Base-by-base conservation (phyloP, 441 rosid species). In the Arabidopsis hybrid region DNA sequence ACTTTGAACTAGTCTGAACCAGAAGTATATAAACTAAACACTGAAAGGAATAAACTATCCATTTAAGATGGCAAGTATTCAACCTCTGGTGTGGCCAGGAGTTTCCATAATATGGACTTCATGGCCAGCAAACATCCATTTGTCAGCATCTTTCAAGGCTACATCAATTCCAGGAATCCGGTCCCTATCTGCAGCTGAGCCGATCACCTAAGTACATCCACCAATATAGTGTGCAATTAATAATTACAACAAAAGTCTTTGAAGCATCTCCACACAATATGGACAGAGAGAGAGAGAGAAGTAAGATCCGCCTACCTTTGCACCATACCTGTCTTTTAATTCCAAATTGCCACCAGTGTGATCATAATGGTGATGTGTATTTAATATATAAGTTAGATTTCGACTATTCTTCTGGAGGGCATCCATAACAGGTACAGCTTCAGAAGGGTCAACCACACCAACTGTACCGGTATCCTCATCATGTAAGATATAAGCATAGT, bases 81-180 rank as follows among this genome's bases (percentile, higher is more conserved):
- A 62, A 95, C 99, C 99, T 91, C 67, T 86, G 9, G 98, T 95
- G 79, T 95, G 98, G 34, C 99, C 99, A 72, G 99, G 99, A 78
- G 97, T 92, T 65, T 87, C 90, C 70, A 95, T 86, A 67, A 95
- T 88, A 65, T 79, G 85, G 67, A 85, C 95, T 85, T 92, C 98
- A 79, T 95, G 99, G 72, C 93, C 98, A 45, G 95, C 99, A 82
- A 95, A 95, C 97, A 92, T 95, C 99, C 99, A 95, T 69, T 82
- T 92, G 71, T 92, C 99, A 69, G 93, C 95, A 84, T 87, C 98
- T 65, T 85, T 91, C 73, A 95, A 82, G 67, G 73, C 85, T 60
- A 95, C 91, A 78, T 95, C 99, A 64, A 95, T 91, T 35, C 99
- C 98, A 45, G 98, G 99, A 64, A 95, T 92, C 53, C 97, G 82